These are phyloP conservation scores for Pulveroboletus sp. DNA, from an alignment of 768 basidiomycete species.

Conservation along the genomic window DNA sequence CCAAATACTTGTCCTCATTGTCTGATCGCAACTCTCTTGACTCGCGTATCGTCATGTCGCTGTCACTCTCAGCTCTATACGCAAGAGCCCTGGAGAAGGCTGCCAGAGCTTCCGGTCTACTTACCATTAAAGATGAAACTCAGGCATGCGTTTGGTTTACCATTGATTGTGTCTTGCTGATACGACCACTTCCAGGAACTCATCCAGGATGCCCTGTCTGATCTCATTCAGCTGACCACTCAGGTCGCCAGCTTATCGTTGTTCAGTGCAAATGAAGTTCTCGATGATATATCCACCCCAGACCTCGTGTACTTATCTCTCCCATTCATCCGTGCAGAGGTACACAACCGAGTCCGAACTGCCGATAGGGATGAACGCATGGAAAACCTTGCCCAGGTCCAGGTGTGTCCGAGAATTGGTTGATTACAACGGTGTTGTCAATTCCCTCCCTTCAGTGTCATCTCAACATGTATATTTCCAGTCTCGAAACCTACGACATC, in stretches of 20 bases:
- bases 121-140: constrained; percentile 43
- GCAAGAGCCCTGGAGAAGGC: constrained; percentile 37
- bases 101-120: constrained; percentile 36
- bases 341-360: constrained; percentile 57
- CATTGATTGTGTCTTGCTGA: constrained; percentile 6
- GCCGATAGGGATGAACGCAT: constrained; percentile 58
- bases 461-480: constrained; percentile 43
- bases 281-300: constrained; percentile 78
- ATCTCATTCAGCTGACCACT: constrained; percentile 52
- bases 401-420: constrained; percentile 44
- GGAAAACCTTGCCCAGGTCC: constrained; percentile 48
- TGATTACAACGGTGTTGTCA: not conserved
- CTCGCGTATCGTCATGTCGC: constrained; percentile 11
- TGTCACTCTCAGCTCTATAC: constrained; percentile 40
- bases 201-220: constrained; percentile 49
- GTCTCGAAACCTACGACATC: constrained; percentile 64
- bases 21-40: too few species aligned
- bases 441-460: constrained; percentile 42
- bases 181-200: constrained; percentile 46
- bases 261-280: constrained; percentile 80
- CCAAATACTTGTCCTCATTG: constrained; percentile 9
- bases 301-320: constrained; percentile 76
- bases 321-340: constrained; percentile 65
- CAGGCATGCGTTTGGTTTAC: constrained; percentile 34
- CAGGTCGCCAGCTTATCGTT: constrained; percentile 61